Evolutionary conservation across 163 green algal genomes (phyloP), one percentile per base, ranked within the genome.

Genomic region (Chlorella variabilis): DNA sequence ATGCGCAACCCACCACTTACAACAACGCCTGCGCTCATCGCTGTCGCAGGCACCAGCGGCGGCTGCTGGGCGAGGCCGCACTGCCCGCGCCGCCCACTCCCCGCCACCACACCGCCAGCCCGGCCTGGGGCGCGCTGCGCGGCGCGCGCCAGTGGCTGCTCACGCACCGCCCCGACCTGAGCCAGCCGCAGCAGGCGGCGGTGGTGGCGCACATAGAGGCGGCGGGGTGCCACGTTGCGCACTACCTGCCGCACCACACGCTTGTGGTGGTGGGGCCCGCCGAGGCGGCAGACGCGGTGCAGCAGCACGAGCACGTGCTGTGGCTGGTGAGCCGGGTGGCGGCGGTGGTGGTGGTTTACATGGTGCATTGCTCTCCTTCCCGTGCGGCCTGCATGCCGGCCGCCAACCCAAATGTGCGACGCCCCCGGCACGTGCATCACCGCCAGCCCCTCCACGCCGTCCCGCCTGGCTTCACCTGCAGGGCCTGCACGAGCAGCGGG

Each of bases 211-310:
- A 68, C 18, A 39, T 88, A 36, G 66, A 84, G 11, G 66, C 2
- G 3, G 36, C 63, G 0, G 85, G 85, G 2, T 78, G 58, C 39
- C 77, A 61, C n/a, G 36, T 90, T 15, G 48, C 75, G 13, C 77
- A 80, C 29, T 84, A 88, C 71, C n/a, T 91, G 18, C 85, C 85
- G 1, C 67, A 90, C 58, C 62, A 69, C 68, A 73, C 78, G 1
- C 56, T 86, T 48, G 61, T 90, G 49, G 66, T 88, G 33, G 65
- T 91, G n/a, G 87, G 78, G 6, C 29, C 48, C 6, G 17, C 29
- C 31, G 34, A 41, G 27, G 39, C 54, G 18, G 77, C 63, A 11
- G 49, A 41, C 2, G 69, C 61, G 33, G 7, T 82, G 25, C 39
- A 48, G 25, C 33, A 42, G 7, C 38, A 71, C 36, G 51, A 56